A percentile compares a stretch with the other conserved stretches of the same genome.
These are phyloP conservation scores for Globisporangium spinosum DNA, from an alignment of 352 stramenopile genomes.

Conservation along the genomic window DNA sequence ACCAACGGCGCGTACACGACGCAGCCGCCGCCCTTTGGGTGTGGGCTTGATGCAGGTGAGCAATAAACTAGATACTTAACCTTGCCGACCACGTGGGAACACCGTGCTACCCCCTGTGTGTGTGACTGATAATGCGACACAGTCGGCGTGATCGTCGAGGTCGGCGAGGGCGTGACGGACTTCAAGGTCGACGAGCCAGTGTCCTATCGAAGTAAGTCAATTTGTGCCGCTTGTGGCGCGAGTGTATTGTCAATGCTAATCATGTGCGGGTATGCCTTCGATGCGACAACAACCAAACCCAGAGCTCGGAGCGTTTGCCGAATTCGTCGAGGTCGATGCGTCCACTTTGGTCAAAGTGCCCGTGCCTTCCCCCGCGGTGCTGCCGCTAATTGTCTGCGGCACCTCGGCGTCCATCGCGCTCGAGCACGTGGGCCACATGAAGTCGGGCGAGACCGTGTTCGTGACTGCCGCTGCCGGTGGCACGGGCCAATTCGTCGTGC, in stretches of 20 bases:
- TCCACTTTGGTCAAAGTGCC: conserved; percentile 31
- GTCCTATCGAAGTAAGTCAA: conserved; percentile 34
- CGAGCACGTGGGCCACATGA: conserved; percentile 56
- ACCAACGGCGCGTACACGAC: conserved; percentile 47
- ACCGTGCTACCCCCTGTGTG: too few species aligned
- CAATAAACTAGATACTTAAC: too few species aligned
- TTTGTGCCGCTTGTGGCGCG: background rate
- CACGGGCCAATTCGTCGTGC: conserved; percentile 80
- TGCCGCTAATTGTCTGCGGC: conserved; percentile 40
- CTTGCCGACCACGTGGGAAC: too few species aligned
- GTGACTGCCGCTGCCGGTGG: conserved; percentile 65
- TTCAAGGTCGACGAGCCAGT: conserved; percentile 47
- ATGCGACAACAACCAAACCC: background rate
- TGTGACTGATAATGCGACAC: conserved; percentile 17
- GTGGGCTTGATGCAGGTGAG: conserved; percentile 20
- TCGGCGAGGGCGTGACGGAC: conserved; percentile 40
- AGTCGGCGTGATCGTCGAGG: conserved; percentile 33
- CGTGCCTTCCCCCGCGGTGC: conserved; percentile 5
- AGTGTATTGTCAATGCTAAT: background rate
- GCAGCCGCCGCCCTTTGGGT: conserved; percentile 36
- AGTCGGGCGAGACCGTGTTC: conserved; percentile 51
- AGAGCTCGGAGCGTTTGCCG: conserved; percentile 50
- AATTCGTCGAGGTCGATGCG: conserved; percentile 41
- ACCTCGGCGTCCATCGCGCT: conserved; percentile 45
- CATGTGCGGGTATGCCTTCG: background rate